phyloP scores from a whole-genome alignment of 2,329 filamentous ascomycete species.

The Pochonia chlamydosporia region DNA sequence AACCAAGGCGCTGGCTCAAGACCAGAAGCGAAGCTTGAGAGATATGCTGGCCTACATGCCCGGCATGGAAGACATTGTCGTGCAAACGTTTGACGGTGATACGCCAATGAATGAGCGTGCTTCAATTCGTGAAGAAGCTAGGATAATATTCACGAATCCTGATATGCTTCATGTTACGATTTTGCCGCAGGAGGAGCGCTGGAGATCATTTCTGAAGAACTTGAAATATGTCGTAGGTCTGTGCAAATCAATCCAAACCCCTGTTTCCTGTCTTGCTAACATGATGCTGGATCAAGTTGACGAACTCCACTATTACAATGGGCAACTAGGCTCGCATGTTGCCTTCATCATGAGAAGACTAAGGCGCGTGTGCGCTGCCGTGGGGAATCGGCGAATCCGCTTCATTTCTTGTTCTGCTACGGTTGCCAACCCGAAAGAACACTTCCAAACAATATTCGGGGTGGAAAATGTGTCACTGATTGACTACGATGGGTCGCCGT shows the following conservation, averaged over 20 bases:
- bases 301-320: constrained; percentile 95
- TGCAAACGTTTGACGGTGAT: constrained; percentile 95
- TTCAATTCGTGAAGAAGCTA: constrained; percentile 75
- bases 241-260: not conserved
- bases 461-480: constrained; percentile 74
- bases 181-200: constrained; percentile 82
- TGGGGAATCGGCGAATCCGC: constrained; percentile 78
- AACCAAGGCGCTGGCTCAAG: constrained; percentile 92
- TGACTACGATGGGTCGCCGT: constrained; percentile 89
- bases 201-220: constrained; percentile 84
- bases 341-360: constrained; percentile 91
- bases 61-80: constrained; percentile 65
- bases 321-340: constrained; percentile 87
- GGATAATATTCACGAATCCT: constrained; percentile 95
- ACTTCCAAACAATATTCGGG: constrained; percentile 94
- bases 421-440: constrained; percentile 83
- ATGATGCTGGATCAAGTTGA: constrained; percentile 43
- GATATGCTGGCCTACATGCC: constrained; percentile 79
- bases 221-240: constrained; percentile 78
- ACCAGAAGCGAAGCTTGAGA: constrained; percentile 82
- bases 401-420: constrained; percentile 97
- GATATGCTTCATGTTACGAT: constrained; percentile 97
- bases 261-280: not conserved
- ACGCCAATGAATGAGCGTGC: constrained; percentile 78
- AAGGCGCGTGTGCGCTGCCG: constrained; percentile 78